Evolutionary conservation across 257 asterid genomes (phyloP), one percentile per base, ranked within the genome.

Genomic region (Solanum piurae): DNA sequence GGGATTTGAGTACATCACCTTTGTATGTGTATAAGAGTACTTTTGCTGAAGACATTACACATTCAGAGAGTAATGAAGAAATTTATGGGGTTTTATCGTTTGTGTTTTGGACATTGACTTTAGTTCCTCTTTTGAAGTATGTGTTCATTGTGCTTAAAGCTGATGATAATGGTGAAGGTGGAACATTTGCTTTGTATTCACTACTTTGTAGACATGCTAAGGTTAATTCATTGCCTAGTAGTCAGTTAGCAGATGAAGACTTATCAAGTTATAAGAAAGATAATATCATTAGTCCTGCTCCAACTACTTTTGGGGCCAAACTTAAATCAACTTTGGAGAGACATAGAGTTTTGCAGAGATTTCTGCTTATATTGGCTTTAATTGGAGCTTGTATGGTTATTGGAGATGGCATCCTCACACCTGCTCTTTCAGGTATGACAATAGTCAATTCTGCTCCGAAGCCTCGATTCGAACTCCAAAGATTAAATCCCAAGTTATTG

Each of bases 311-410:
- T 33, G 94, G 98, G 91, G 93, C 93, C 9, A 91, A 93, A 92
- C 90, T 96, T 79, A 96, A 94, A 76, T 93, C 96, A 40, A 91
- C 93, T 46, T 89, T 96, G 33, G 98, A 96, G 86, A 95, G 90
- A 49, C 80, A 96, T 42, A 92, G 95, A 88, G 98, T 96, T 5
- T 88, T 96, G 94, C 98, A 96, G 83, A 93, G 94, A 75, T 86
- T 92, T 89, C 90, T 96, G 91, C 94, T 96, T 86, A 46, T 95
- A 12, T 90, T 96, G 95, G 96, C 98, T 89, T 88, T 96, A 64
- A 87, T 96, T 86, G 98, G 98, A 83, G 98, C 98, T 94, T 96
- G 98, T 96, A 96, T 96, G 98, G 98, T 96, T 87, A 96, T 96
- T 89, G 98, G 98, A 40, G 98, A 96, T 89, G 98, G 98, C 84